These are phyloP conservation scores for Rhipidocladum racemiflorum DNA, from an alignment of 176 grass and related monocot species.

Conservation along the genomic window DNA sequence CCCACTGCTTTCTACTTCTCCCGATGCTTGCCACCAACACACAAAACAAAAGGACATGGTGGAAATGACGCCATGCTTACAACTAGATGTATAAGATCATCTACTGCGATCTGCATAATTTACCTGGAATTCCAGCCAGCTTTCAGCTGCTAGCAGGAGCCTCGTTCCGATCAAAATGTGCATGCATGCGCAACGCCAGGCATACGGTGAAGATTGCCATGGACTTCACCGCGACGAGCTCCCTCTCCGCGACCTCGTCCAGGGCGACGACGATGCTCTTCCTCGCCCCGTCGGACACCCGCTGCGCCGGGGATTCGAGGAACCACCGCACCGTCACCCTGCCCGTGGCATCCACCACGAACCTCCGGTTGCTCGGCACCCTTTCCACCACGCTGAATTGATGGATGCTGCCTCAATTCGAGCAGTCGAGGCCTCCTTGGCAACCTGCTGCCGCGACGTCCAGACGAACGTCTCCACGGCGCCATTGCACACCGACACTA, in stretches of 20 bases:
- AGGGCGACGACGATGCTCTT: slow-evolving; percentile 41
- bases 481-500: slow-evolving; percentile 80
- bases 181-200: slow-evolving; percentile 76
- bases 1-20: too few relatives aligned
- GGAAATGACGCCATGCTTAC: too few relatives aligned
- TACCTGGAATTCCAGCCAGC: slow-evolving; percentile 25
- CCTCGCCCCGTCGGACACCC: slow-evolving; percentile 48
- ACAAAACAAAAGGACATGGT: too few relatives aligned
- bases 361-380: slow-evolving; percentile 61
- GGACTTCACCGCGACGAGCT: slow-evolving; percentile 48
- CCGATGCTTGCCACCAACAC: too few relatives aligned
- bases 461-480: slow-evolving; percentile 73
- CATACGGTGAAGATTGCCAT: slow-evolving; percentile 70
- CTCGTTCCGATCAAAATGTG: slow-evolving; percentile 70
- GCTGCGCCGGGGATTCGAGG: slow-evolving; percentile 60
- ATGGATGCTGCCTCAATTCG: background rate
- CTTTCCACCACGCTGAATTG: slow-evolving; percentile 25
- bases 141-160: slow-evolving; percentile 29
- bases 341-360: slow-evolving; percentile 82
- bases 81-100: too few relatives aligned
- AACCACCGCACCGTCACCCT: slow-evolving; percentile 77
- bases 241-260: slow-evolving; percentile 52
- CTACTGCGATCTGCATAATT: too few relatives aligned
- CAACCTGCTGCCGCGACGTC: slow-evolving; percentile 59
- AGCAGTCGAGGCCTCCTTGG: slow-evolving; percentile 25